phyloP scores from a whole-genome alignment of 1,284 basidiomycete genomes.

The Golubevia sp. region DNA sequence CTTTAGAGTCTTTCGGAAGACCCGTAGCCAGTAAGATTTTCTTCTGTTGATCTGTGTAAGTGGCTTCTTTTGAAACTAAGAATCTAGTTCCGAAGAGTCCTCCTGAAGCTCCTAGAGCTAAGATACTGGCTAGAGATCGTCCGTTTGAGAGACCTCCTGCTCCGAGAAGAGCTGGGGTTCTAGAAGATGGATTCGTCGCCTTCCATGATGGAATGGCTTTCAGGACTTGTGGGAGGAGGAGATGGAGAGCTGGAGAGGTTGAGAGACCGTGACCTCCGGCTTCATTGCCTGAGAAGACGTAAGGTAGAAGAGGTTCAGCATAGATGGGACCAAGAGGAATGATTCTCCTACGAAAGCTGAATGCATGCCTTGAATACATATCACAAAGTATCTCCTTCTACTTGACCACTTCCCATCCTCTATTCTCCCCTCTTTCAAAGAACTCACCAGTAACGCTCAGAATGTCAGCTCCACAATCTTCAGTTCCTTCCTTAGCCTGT shows the following conservation, averaged over 20 bases:
- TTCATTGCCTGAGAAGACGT: constrained; percentile 21
- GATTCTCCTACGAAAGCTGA: no score
- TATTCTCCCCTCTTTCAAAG: not conserved
- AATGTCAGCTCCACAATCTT: constrained; percentile 35
- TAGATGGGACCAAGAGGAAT: not conserved
- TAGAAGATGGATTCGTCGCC: constrained; percentile 13
- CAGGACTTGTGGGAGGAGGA: constrained; percentile 19
- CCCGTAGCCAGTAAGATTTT: no score
- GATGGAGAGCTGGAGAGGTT: constrained; percentile 35
- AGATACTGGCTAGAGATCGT: constrained; percentile 27
- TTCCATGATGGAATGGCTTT: constrained; percentile 10
- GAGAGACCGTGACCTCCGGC: constrained; percentile 53
- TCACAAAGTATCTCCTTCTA: no score
- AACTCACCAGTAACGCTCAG: constrained; percentile 35
- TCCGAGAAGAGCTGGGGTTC: constrained; percentile 27
- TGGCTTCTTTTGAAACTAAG: constrained; percentile 50
- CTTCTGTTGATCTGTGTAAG: constrained; percentile 45
- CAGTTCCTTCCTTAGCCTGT: constrained; percentile 30
- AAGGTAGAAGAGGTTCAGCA: not conserved
- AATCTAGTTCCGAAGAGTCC: constrained; percentile 53
- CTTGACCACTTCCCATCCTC: no score
- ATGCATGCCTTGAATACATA: no score
- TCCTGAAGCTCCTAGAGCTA: constrained; percentile 44
- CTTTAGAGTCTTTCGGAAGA: no score
- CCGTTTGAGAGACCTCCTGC: constrained; percentile 51